Conservation (phyloP, 164 flowering plant species). For the Aristolochia contorta region DNA sequence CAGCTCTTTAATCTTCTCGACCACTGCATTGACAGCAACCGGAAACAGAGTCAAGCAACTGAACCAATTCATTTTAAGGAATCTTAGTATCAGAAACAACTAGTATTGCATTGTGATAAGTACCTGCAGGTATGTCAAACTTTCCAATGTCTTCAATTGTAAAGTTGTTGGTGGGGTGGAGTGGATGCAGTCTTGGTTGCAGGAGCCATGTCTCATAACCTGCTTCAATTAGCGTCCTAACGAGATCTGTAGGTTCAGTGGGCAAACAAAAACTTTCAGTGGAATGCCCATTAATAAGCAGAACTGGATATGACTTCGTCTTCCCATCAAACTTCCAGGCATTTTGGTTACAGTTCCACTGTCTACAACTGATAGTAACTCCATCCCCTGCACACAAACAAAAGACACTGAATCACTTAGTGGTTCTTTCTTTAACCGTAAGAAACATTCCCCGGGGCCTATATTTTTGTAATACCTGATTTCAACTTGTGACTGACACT, state of each 20-base stretch:
- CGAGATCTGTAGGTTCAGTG: constrained; percentile 48
- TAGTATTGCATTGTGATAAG: background rate
- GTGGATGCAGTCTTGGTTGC: constrained; percentile 44
- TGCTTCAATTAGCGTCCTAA: constrained; percentile 39
- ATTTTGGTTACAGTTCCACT: constrained; percentile 27
- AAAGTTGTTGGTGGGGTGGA: constrained; percentile 33
- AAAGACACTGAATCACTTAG: background rate
- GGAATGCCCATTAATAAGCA: constrained; percentile 47
- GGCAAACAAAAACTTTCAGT: constrained; percentile 49
- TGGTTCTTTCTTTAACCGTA: background rate
- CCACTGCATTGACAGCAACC: constrained; percentile 17
- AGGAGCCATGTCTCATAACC: constrained; percentile 48
- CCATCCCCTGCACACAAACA: constrained; percentile 33
- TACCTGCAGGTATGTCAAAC: constrained; percentile 57
- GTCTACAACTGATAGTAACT: constrained; percentile 33
- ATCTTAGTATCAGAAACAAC: too few species aligned
- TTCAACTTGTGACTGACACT: constrained; percentile 26
- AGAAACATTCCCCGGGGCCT: background rate
- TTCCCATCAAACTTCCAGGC: constrained; percentile 12
- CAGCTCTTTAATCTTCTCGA: constrained; percentile 29
- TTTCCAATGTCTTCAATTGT: constrained; percentile 49
- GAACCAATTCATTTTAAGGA: too few species aligned
- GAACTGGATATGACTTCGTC: constrained; percentile 28
- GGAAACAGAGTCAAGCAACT: background rate
- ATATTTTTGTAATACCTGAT: constrained; percentile 29